phyloP scores from a whole-genome alignment of 768 basidiomycete genomes.

The Serendipita vermifera region DNA sequence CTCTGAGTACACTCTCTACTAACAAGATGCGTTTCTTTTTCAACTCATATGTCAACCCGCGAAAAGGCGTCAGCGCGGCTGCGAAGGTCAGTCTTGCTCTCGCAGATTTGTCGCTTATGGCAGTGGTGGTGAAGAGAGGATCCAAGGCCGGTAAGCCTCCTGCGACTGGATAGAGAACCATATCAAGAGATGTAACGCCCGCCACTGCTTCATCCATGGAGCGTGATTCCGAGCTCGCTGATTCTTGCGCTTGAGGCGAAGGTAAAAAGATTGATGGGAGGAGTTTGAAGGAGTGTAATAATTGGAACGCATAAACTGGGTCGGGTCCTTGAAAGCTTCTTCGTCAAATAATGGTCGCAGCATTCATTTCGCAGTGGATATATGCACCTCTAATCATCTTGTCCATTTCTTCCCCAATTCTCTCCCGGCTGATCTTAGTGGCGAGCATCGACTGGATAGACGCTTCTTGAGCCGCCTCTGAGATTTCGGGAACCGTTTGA shows the following conservation, averaged over 20 bases:
- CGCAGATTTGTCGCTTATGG: slow-evolving; percentile 29
- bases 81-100: slow-evolving; percentile 65
- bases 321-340: slow-evolving; percentile 43
- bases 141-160: slow-evolving; percentile 31
- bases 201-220: slow-evolving; percentile 17
- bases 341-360: neutral
- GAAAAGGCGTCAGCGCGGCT: slow-evolving; percentile 59
- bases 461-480: slow-evolving; percentile 45
- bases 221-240: slow-evolving; percentile 35
- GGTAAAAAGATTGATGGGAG: slow-evolving; percentile 50
- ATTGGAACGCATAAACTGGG: slow-evolving; percentile 56
- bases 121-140: slow-evolving; percentile 30
- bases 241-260: slow-evolving; percentile 35
- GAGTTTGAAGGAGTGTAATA: slow-evolving; percentile 63
- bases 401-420: slow-evolving; percentile 80
- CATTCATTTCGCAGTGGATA: neutral
- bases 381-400: slow-evolving; percentile 81
- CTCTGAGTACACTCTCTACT: slow-evolving; percentile 59
- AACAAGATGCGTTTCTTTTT: slow-evolving; percentile 50
- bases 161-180: neutral
- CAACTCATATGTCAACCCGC: slow-evolving; percentile 45
- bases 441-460: slow-evolving; percentile 61
- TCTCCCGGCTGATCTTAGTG: slow-evolving; percentile 77
- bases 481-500: slow-evolving; percentile 53
- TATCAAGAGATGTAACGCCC: neutral